phyloP scores from a whole-genome alignment of 768 basidiomycete genomes.

The Daedaleopsis sinensis region DNA sequence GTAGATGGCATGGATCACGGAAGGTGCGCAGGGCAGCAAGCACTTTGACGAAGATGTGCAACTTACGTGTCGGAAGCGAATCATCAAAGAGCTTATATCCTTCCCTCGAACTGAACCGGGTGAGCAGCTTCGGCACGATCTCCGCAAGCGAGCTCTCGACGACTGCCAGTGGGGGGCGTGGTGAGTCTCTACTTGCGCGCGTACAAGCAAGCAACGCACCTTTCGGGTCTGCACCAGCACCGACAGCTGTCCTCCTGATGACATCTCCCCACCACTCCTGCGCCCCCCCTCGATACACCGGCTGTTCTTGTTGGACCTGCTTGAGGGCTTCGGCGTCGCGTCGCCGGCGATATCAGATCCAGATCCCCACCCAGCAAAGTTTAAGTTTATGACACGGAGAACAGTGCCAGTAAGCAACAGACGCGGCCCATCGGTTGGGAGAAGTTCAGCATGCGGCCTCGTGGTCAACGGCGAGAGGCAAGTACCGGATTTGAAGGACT shows the following conservation, averaged over 20 bases:
- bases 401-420: too few relatives aligned
- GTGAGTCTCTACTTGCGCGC: not conserved
- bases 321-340: conserved; percentile 40
- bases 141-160: conserved; percentile 54
- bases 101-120: conserved; percentile 67
- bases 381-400: too few relatives aligned
- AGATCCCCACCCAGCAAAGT: not conserved
- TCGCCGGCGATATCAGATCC: not conserved
- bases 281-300: conserved; percentile 59
- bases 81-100: conserved; percentile 70
- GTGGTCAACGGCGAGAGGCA: not conserved
- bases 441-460: not conserved
- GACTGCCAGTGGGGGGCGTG: conserved; percentile 36
- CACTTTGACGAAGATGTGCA: not conserved
- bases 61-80: conserved; percentile 48
- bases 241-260: conserved; percentile 71
- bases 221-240: conserved; percentile 66
- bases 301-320: conserved; percentile 58
- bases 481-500: conserved; percentile 63
- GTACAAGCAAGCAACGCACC: conserved; percentile 40
- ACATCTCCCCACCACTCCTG: conserved; percentile 80
- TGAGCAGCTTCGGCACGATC: conserved; percentile 65
- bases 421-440: not conserved
- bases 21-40: not conserved
- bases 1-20: not conserved